phyloP scores from a whole-genome alignment of 2,329 filamentous ascomycete genomes.

The Cylindrodendrum hubeiense region DNA sequence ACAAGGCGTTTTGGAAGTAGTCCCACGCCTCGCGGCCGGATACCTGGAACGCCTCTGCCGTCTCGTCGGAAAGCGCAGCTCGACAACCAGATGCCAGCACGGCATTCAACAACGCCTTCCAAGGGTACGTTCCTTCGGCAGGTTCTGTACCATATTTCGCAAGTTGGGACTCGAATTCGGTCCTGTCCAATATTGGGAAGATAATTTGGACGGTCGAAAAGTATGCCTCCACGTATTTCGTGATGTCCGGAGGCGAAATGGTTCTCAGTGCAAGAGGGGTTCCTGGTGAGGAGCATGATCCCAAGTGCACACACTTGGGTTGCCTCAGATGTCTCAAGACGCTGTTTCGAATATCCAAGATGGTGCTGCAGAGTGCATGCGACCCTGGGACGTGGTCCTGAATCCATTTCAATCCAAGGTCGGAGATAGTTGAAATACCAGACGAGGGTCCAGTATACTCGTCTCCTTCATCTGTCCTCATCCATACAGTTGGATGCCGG shows the following conservation, averaged over 20 bases:
- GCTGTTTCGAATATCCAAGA: neutral
- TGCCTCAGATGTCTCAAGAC: neutral
- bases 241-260: neutral
- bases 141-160: neutral
- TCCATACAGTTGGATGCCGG: constrained; percentile 4
- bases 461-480: constrained; percentile 6
- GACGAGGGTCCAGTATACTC: constrained; percentile 23
- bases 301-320: neutral
- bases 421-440: constrained; percentile 12
- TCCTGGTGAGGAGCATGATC: too few relatives aligned
- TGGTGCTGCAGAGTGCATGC: neutral
- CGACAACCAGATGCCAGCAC: constrained; percentile 19
- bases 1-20: constrained; percentile 9
- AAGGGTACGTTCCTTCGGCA: neutral
- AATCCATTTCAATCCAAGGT: constrained; percentile 12
- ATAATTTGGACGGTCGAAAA: constrained; percentile 2
- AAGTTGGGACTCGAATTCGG: neutral
- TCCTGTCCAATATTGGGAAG: constrained; percentile 2
- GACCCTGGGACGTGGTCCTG: constrained; percentile 5
- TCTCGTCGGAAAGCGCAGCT: constrained; percentile 13
- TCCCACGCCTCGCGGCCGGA: constrained; percentile 8
- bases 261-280: neutral
- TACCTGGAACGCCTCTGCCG: constrained; percentile 2
- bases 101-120: constrained; percentile 10
- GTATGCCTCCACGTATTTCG: neutral